Conservation (phyloP, 192 early-diverging fungal genomes). For the Coemansia sp. region DNA sequence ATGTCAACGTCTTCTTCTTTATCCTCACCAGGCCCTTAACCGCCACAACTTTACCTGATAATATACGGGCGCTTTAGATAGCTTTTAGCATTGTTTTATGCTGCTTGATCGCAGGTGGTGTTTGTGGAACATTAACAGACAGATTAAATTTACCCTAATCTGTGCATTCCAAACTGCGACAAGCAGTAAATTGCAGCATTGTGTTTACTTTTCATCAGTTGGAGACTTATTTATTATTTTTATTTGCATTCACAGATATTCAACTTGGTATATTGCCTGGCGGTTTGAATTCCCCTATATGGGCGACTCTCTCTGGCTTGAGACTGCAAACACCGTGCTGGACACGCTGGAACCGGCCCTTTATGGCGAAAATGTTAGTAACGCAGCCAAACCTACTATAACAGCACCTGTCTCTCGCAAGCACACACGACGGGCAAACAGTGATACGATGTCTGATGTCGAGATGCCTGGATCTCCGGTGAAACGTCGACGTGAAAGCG, state of each 20-base stretch:
- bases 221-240: not conserved
- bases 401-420: slow-evolving; percentile 19
- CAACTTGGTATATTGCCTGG: not conserved
- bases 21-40: not conserved
- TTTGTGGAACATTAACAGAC: not conserved
- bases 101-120: not conserved
- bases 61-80: not conserved
- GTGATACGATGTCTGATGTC: slow-evolving; percentile 48
- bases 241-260: not conserved
- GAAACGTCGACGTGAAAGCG: slow-evolving; percentile 49
- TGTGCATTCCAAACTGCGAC: not conserved
- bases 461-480: slow-evolving; percentile 33
- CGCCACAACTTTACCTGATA: not conserved
- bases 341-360: slow-evolving; percentile 42
- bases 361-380: slow-evolving; percentile 26
- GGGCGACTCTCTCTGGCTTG: slow-evolving; percentile 29
- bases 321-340: slow-evolving; percentile 31
- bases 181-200: not conserved
- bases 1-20: slow-evolving; percentile 4
- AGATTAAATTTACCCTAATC: not conserved
- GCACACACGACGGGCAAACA: slow-evolving; percentile 33
- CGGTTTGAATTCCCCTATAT: slow-evolving; percentile 6
- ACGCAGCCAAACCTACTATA: not conserved
- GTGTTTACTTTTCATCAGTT: not conserved
- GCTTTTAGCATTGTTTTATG: not conserved